Percentiles rank a stretch among this genome's conserved stretches.
These are phyloP conservation scores for Chlorophyllum brunneum DNA, from an alignment of 768 basidiomycete species.

Conservation along the genomic window DNA sequence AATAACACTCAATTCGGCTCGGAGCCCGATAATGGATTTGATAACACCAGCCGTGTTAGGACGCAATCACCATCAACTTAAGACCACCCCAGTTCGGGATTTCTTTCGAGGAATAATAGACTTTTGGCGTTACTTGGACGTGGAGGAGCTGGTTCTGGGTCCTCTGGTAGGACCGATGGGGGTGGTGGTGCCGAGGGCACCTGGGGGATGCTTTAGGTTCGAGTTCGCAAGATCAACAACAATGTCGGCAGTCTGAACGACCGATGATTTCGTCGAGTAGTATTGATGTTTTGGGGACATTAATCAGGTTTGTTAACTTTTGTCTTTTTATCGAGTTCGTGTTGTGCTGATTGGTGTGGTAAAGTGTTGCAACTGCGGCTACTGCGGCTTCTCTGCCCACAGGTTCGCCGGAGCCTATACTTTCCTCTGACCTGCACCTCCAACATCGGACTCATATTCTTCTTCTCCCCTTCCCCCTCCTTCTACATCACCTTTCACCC, in stretches of 20 bases:
- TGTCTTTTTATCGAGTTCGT: background rate
- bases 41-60: background rate
- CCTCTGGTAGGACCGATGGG: too few relatives aligned
- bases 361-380: constrained; percentile 86
- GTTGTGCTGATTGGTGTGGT: constrained; percentile 5
- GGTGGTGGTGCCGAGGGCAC: background rate
- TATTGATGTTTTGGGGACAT: constrained; percentile 79
- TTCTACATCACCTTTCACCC: background rate
- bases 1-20: too few relatives aligned
- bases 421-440: constrained; percentile 52
- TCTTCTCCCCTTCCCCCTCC: constrained; percentile 9
- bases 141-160: constrained; percentile 33
- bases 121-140: constrained; percentile 24
- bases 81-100: too few relatives aligned
- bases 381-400: constrained; percentile 83
- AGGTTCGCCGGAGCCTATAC: constrained; percentile 62
- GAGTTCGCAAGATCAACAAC: background rate
- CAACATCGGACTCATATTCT: constrained; percentile 15
- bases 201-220: background rate
- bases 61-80: background rate
- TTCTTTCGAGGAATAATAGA: constrained; percentile 22
- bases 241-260: constrained; percentile 15
- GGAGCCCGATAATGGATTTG: too few relatives aligned
- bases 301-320: constrained; percentile 57
- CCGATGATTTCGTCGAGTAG: constrained; percentile 61